phyloP scores from a whole-genome alignment of 176 grass and related monocot genomes.

The Oryza meridionalis region DNA sequence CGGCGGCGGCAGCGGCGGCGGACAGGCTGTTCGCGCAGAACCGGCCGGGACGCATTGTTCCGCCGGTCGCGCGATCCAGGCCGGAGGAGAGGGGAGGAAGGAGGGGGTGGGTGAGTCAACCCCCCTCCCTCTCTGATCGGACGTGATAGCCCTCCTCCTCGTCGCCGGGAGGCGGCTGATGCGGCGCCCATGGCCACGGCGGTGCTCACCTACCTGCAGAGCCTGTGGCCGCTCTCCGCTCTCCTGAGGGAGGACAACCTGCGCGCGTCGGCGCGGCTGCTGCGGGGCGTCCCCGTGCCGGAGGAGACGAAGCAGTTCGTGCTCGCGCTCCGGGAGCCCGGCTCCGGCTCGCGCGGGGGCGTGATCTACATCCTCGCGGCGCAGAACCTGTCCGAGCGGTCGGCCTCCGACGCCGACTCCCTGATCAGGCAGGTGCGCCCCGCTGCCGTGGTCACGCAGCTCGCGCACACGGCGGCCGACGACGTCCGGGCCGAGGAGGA shows the following conservation, averaged over 20 bases:
- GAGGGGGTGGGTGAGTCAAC: background rate
- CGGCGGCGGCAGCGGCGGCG: background rate
- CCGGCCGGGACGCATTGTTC: background rate
- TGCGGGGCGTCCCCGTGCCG: conserved; percentile 65
- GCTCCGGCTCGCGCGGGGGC: conserved; percentile 45
- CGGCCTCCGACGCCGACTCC: conserved; percentile 68
- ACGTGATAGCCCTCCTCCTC: background rate
- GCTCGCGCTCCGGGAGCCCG: conserved; percentile 70
- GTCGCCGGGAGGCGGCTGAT: conserved; percentile 30
- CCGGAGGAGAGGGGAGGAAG: background rate
- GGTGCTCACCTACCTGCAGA: conserved; percentile 60
- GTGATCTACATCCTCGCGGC: conserved; percentile 87
- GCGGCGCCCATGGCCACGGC: conserved; percentile 61
- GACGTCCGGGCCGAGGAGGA: conserved; percentile 77
- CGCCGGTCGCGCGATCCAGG: background rate
- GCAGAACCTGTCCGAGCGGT: conserved; percentile 80
- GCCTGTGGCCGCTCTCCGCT: conserved; percentile 72
- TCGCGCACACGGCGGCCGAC: conserved; percentile 57
- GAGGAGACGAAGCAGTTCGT: conserved; percentile 95
- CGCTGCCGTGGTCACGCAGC: conserved; percentile 72
- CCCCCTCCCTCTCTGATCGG: conserved; percentile 15
- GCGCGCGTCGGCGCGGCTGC: conserved; percentile 57
- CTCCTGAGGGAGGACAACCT: conserved; percentile 75
- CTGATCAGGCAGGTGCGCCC: conserved; percentile 82
- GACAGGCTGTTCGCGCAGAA: background rate